Percentiles rank a stretch among this genome's conserved stretches.
These are phyloP conservation scores for Dendrobium catenatum DNA, from an alignment of 106 monocot genomes.

Conservation along the genomic window DNA sequence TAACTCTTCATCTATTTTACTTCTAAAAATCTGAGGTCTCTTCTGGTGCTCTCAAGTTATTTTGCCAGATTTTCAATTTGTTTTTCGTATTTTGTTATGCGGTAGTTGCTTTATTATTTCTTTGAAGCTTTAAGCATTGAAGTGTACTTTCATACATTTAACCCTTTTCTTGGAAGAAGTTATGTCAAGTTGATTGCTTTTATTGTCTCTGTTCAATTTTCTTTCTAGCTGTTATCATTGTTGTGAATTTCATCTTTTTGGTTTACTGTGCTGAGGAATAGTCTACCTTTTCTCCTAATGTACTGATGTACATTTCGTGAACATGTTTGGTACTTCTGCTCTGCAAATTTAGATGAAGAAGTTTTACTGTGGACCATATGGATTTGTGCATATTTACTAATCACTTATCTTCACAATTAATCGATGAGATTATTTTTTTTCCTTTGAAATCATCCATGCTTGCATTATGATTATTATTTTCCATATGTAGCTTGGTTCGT, in stretches of 20 bases:
- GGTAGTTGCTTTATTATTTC: too few relatives aligned
- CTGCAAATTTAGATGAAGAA: not conserved
- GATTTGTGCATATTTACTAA: not conserved
- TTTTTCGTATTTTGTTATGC: too few relatives aligned
- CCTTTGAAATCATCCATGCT: not conserved
- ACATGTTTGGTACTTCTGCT: not conserved
- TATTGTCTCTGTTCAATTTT: not conserved
- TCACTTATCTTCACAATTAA: not conserved
- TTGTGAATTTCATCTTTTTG: not conserved
- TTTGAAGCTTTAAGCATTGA: not conserved
- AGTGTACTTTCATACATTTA: not conserved
- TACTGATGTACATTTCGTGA: not conserved
- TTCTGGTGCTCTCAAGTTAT: too few relatives aligned
- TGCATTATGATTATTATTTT: not conserved
- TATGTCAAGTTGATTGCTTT: not conserved
- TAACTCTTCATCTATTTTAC: too few relatives aligned
- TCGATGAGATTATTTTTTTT: not conserved
- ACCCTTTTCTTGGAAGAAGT: not conserved
- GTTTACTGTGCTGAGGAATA: not conserved
- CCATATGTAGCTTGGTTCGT: not conserved
- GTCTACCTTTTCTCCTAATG: not conserved
- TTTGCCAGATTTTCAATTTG: too few relatives aligned
- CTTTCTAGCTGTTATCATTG: not conserved
- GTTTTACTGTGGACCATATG: not conserved
- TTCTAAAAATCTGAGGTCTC: too few relatives aligned